Base-by-base conservation (phyloP, 306 rosid species). In the Ceratonia siliqua region DNA sequence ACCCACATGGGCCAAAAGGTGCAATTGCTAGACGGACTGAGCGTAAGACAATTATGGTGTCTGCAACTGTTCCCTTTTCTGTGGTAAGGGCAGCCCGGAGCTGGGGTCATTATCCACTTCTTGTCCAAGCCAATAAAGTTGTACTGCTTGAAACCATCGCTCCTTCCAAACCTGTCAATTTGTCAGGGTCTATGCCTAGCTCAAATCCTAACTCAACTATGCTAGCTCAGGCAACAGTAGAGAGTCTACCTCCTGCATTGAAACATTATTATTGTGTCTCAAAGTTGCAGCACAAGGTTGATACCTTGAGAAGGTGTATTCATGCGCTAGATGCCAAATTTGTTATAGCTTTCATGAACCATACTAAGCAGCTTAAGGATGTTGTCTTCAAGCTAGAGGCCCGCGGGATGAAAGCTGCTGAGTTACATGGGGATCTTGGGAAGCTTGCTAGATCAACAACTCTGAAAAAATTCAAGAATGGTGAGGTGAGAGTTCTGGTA, bases 391-490 rank as follows among this genome's bases (percentile, higher is more conserved):
- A 94, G 90, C 87, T 94, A 24, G 94, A 89, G 82, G 97, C 97
- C 56, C 92, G 97, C 2, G 98, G 97, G 39, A 79, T 94, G 86
- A 73, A 17, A 12, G 98, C 98, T 0, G 84, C 84, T 0, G 97
- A 91, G 88, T 84, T 94, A 68, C 98, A 94, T 36, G 98, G 98
- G 20, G 97, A 94, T 84, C 97, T 94, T 27, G 97, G 97, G 75
- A 94, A 94, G 85, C 97, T 94, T 72, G 97, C 82, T 1, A 78
- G 98, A 84, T 88, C 97, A 17, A 89, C 92, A n/a, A 88, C 94
- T 48, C 56, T 94, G 80, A 91, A 84, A 73, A 91, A 87, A 54
- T 94, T 94, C 85, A 94, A 94, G 86, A 87, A 82, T 2, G 98
- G 96, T 9, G 96, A 91, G 76, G 73, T 91, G 55, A 85, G 97